Conservation (phyloP, 176 grass and related monocot species). For the Themeda triandra region DNA sequence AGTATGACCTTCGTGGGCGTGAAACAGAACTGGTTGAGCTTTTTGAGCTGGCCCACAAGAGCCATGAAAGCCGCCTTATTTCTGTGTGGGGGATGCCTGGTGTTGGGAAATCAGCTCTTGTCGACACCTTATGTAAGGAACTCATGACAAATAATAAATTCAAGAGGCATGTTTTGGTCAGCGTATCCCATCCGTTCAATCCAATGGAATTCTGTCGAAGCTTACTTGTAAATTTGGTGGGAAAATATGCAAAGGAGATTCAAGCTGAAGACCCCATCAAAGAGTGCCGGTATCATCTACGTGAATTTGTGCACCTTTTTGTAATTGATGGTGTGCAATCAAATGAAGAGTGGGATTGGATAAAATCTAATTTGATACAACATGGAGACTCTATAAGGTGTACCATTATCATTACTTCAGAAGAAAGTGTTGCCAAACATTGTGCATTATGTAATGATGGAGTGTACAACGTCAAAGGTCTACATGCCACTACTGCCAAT, state of each 20-base stretch:
- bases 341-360: neutral
- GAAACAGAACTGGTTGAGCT: too few relatives aligned
- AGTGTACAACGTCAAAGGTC: neutral
- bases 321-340: neutral
- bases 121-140: too few relatives aligned
- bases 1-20: too few relatives aligned
- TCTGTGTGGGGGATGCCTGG: neutral
- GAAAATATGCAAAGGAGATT: neutral
- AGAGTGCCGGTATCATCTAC: neutral
- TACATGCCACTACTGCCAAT: neutral
- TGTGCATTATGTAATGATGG: neutral
- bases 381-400: neutral
- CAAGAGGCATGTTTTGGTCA: neutral
- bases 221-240: neutral
- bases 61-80: too few relatives aligned
- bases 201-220: accelerated
- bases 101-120: neutral
- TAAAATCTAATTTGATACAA: neutral
- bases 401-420: neutral
- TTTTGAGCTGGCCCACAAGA: too few relatives aligned
- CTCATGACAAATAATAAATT: accelerated
- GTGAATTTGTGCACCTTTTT: neutral
- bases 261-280: neutral
- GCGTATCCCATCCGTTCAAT: neutral
- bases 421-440: neutral